Base-by-base conservation (phyloP, 164 flowering plant species). In the Aristolochia contorta region DNA sequence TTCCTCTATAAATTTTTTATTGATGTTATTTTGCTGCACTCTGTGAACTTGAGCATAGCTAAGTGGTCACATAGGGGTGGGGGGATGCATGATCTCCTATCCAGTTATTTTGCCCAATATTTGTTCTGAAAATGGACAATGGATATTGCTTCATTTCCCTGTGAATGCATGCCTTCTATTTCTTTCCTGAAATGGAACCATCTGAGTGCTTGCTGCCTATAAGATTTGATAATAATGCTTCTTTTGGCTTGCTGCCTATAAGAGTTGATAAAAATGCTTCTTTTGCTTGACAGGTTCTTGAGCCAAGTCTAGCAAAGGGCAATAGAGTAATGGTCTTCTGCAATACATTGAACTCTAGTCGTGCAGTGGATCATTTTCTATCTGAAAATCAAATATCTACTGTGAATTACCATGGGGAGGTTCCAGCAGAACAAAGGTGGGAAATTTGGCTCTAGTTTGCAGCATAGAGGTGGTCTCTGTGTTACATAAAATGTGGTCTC, bases 361-460 rank as follows among this genome's bases (percentile, higher is more conserved):
- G 99, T 54, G 99, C 99, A 27, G 99, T 88, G 64, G 97, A 90
- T 72, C 97, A 93, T 69, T 93, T 79, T 77, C 96, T 93, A 32
- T 60, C 69, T 52, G 99, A 93, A 76, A 93, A 85, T 76, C 86
- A 90, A 67, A 77, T 88, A 41, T 81, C 79, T 47, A 86, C 97
- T 16, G 99, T 93, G 50, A 93, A 93, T 73, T 93, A 93, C 71
- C 99, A 93, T 53, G 99, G 99, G 19, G 97, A 90, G 69, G 99
- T 93, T 41, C 99, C 99, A 33, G 97, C 97, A 12, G 89, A 85
- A 67, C 80, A 90, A 75, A 85, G 99, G 99, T 90, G 63, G 76
- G 76, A 65, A n/a, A 30, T 16, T 10, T 10, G 12, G 15, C 56
- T 20, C 16, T 53, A 22, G 0, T 22, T 53, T 37, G 5, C 43